Base-by-base conservation (phyloP, 2,329 filamentous ascomycete genomes). In the Fusarium longipes region DNA sequence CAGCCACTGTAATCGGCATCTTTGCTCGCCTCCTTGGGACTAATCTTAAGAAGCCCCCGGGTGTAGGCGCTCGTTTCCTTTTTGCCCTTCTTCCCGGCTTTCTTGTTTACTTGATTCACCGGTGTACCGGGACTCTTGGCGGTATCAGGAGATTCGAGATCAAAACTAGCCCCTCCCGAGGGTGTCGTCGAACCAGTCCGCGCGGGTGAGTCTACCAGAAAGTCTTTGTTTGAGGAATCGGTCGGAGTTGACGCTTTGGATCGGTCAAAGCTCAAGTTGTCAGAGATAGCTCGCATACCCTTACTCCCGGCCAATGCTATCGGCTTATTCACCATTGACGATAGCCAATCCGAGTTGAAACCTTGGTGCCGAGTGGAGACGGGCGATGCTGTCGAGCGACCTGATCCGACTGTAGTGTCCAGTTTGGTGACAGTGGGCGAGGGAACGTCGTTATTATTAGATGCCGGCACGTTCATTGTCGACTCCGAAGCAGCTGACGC, bases 51-150 rank as follows among this genome's bases (percentile, higher is more conserved):
- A 38, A 98, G 81, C 0, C 96, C 96, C 29, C 92, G 90, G 18
- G 90, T 92, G 78, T 98, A 99, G 1, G 96, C 96, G 74, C 94
- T 97, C 0, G 96, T 99, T 58, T 93, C 90, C 77, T 98, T 96
- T 82, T 99, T 99, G 50, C 89, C 88, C 79, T 95, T 94, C 85
- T 90, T 85, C 73, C 84, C 81, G 55, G 79, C 82, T 72, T 81
- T 78, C 74, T 82, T 80, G 75, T 80, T 84, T 25, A 81, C 77
- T 5, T 83, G 78, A 5, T 85, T 84, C 6, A 80, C 77, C 8
- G 79, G 76, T 3, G 83, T 82, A 65, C 82, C 84, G 6, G 84
- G 82, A 40, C 83, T 86, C 76, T 87, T 89, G 45, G 86, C 83
- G 1, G 83, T 81, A 71, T 91, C 90, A 1, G 89, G 87, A 39